Percentiles rank a stretch among this genome's conserved stretches.
phyloP scores from a whole-genome alignment of 1,139 yeast species.

The Kodamaea ohmeri region DNA sequence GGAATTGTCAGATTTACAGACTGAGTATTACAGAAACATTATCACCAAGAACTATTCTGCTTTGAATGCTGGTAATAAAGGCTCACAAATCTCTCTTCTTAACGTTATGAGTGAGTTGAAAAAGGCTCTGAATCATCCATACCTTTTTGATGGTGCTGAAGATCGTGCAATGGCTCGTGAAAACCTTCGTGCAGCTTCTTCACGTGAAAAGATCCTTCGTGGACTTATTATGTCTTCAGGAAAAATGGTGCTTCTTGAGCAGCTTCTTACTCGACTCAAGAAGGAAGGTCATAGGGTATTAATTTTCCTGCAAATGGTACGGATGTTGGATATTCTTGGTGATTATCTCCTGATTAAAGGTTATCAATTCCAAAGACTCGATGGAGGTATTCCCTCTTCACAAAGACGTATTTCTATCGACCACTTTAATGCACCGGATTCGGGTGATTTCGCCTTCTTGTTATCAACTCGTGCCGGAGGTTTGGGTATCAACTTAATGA shows the following conservation, averaged over 20 bases:
- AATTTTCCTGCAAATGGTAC: slow-evolving; percentile 95
- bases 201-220: slow-evolving; percentile 77
- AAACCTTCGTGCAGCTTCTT: slow-evolving; percentile 17
- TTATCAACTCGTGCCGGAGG: slow-evolving; percentile 98
- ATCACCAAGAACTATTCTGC: slow-evolving; percentile 90
- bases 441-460: slow-evolving; percentile 87
- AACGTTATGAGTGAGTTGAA: slow-evolving; percentile 95
- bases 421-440: slow-evolving; percentile 92
- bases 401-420: slow-evolving; percentile 94
- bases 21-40: slow-evolving; percentile 91
- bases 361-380: slow-evolving; percentile 86
- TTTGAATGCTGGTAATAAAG: slow-evolving; percentile 76
- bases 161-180: slow-evolving; percentile 63
- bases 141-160: slow-evolving; percentile 91
- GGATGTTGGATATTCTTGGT: slow-evolving; percentile 92
- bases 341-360: slow-evolving; percentile 91
- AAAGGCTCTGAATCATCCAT: slow-evolving; percentile 96
- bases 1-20: slow-evolving; percentile 91
- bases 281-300: slow-evolving; percentile 96
- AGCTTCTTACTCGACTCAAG: slow-evolving; percentile 74
- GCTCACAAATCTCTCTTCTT: slow-evolving; percentile 76
- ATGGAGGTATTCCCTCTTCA: slow-evolving; percentile 94
- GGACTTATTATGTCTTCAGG: slow-evolving; percentile 98
- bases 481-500: slow-evolving; percentile 94
- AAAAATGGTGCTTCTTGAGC: slow-evolving; percentile 93